Evolutionary conservation across 2,329 filamentous ascomycete genomes (phyloP).

Genomic region (Botrytis aclada): DNA sequence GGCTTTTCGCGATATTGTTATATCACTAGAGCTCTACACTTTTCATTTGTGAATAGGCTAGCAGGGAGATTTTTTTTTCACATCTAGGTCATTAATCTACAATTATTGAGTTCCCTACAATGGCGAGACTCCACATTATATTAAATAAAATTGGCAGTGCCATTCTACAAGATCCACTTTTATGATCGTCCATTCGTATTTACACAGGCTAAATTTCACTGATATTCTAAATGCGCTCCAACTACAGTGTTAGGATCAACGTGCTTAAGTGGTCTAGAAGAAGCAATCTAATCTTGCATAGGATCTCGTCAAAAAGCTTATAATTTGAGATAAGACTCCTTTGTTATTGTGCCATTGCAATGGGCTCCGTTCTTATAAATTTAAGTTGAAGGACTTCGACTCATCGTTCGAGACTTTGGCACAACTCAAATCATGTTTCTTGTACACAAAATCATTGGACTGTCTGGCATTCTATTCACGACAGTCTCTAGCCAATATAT

Average conservation of each 20-base stretch:
- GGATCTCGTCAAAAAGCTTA: neutral
- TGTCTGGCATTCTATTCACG: neutral
- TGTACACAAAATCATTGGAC: neutral
- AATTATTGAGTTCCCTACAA: neutral
- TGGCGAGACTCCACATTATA: neutral
- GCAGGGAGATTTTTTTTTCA: neutral
- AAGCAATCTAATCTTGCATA: neutral
- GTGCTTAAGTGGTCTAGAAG: neutral
- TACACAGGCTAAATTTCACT: neutral
- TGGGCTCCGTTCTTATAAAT: neutral
- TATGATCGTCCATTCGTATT: neutral
- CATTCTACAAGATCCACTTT: neutral
- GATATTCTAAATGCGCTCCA: neutral
- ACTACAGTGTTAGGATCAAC: neutral
- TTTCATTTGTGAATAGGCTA: neutral
- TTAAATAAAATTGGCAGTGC: neutral
- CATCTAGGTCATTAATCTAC: neutral
- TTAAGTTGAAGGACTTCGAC: neutral
- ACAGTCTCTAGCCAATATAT: slow-evolving; percentile 16
- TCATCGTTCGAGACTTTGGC: neutral
- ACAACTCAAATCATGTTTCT: neutral
- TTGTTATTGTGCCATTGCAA: too few species aligned
- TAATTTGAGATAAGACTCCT: neutral
- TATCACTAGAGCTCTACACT: neutral
- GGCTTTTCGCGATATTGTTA: neutral